These are phyloP conservation scores for Wickerhamiella sorbophila DNA, from an alignment of 805 yeast genomes.

Conservation along the genomic window DNA sequence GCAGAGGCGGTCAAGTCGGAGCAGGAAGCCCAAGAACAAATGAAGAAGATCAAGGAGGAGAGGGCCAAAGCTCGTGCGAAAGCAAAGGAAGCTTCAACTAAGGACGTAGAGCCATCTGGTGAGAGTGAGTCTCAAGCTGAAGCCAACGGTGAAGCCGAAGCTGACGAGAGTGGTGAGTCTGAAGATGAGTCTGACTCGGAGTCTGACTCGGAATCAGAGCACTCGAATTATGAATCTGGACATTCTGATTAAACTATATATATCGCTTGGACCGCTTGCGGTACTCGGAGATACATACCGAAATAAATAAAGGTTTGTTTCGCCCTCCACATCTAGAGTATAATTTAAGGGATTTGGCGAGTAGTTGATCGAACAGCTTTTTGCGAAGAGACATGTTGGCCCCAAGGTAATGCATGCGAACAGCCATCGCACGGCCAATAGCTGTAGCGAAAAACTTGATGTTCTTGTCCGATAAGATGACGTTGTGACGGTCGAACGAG, in stretches of 20 bases:
- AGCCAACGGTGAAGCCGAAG: not conserved
- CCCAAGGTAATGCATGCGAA: not conserved
- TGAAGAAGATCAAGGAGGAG: conserved; percentile 13
- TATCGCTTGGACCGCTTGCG: not conserved
- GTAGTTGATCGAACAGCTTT: not conserved
- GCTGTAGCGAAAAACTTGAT: not conserved
- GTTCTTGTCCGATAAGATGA: not conserved
- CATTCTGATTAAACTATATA: no score
- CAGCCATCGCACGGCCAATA: not conserved
- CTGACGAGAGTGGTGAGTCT: not conserved
- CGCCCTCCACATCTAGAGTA: not conserved
- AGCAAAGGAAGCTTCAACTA: conserved; percentile 4
- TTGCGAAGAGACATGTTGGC: not conserved
- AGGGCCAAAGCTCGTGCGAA: conserved; percentile 8
- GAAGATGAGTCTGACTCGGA: not conserved
- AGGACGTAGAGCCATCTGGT: conserved; percentile 1
- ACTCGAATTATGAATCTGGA: not conserved
- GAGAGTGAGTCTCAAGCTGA: not conserved
- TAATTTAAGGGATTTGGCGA: not conserved
- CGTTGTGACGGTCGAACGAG: not conserved
- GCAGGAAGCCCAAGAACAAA: conserved; percentile 16
- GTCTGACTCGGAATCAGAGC: not conserved
- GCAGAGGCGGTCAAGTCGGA: conserved; percentile 27
- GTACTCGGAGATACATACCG: not conserved
- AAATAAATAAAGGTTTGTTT: not conserved